Base-by-base conservation (phyloP, 139 green algal genomes). In the Chlorella sp. region DNA sequence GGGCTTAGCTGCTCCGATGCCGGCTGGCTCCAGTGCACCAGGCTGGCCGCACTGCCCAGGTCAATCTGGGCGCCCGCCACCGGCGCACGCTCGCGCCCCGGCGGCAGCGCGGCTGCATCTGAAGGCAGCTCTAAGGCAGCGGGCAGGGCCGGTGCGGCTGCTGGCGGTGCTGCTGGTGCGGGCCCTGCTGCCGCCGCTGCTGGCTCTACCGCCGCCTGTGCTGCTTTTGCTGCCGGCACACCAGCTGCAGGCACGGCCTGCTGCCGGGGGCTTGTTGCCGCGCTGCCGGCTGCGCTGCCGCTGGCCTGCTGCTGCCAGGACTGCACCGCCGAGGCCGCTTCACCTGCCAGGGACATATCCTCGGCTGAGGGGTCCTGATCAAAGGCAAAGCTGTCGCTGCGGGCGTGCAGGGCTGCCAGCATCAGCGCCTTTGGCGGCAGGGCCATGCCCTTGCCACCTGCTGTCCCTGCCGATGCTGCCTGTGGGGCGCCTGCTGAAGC, bases 11-110 rank as follows among this genome's bases (percentile, higher is more conserved):
- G 28, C 38, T 36, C 34, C 26, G 47, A 63, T 20, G 25, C 2
- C 28, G 65, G 65, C 6, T 28, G 6, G 47, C 65, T 80, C 85
- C 85, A 88, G 32, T 71, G 25, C 72, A 85, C 76, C 51, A 88
- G 71, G 11, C 65, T 88, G 71, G 78, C 65, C 0, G 67, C 75
- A 6, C 44, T 81, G 36, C 84, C 75, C 60, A 88, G 56, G 41
- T 60, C n/a, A 2, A 78, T 41, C 60, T 64, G 47, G 26, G 39
- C 63, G 4, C 51, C 78, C 17, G 28, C 4, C 73, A 72, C 34
- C 16, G 56, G 55, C 3, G 36, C 34, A 0, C 55, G 60, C 23
- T 39, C 69, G 2, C 34, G 74, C 47, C 69, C 71, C 0, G 71
- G 74, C 21, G 70, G 51, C 73, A 84, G 39, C 67, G 38, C 56